A percentile compares a stretch with the other conserved stretches of the same genome.
phyloP scores from a whole-genome alignment of 331 rosid species.

The Telfairia occidentalis region DNA sequence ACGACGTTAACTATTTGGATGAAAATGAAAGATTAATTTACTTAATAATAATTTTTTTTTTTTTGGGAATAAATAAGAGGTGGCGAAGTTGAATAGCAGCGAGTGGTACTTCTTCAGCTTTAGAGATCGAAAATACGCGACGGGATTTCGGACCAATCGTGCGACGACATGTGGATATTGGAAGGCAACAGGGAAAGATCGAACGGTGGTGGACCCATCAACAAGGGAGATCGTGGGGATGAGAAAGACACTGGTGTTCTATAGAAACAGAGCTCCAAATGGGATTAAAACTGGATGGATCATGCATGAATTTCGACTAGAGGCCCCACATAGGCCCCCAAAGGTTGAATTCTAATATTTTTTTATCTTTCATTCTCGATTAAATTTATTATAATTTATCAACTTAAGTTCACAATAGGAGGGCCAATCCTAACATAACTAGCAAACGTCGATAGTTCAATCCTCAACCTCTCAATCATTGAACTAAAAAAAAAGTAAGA shows the following conservation, averaged over 20 bases:
- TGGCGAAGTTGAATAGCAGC: constrained; percentile 6
- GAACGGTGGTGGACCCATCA: constrained; percentile 3
- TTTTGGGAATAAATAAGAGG: neutral
- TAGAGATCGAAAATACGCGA: constrained; percentile 14
- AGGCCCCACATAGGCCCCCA: constrained; percentile 16
- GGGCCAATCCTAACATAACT: too few species aligned
- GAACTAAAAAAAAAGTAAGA: too few species aligned
- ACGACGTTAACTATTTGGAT: neutral
- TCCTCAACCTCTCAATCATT: too few species aligned
- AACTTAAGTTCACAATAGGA: too few species aligned
- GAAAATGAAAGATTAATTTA: neutral
- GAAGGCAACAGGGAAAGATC: constrained; percentile 17
- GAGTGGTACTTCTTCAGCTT: constrained; percentile 20
- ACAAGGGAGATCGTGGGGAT: constrained; percentile 2
- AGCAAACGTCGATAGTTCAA: too few species aligned
- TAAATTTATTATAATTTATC: too few species aligned
- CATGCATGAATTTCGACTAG: constrained; percentile 15
- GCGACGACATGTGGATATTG: constrained; percentile 12
- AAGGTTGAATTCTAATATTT: neutral
- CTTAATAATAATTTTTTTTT: neutral
- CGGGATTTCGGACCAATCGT: constrained; percentile 3
- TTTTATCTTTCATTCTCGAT: too few species aligned
- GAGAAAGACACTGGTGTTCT: constrained; percentile 14
- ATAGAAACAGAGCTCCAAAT: constrained; percentile 13
- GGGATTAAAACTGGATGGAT: constrained; percentile 17